Conservation (phyloP, 1,139 yeast species). For the Trichomonascaceae sp. region DNA sequence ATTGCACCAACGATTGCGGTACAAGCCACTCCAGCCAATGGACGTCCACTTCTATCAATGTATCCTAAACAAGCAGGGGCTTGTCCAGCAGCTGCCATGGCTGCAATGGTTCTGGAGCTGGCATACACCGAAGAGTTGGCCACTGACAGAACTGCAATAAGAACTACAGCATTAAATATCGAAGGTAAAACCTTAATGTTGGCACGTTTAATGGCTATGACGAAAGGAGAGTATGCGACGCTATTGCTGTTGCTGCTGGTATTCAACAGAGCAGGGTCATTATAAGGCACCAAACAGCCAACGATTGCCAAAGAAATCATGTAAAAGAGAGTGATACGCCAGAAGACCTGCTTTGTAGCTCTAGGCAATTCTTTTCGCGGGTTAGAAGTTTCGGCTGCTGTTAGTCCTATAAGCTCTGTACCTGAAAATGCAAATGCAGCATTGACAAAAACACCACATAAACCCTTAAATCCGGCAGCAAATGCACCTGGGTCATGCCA, state of each 20-base stretch:
- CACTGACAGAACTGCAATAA: conserved; percentile 62
- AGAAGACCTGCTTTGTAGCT: conserved; percentile 67
- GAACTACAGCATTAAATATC: conserved; percentile 65
- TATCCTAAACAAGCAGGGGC: conserved; percentile 72
- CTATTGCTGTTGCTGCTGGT: conserved; percentile 44
- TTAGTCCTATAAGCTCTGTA: conserved; percentile 73
- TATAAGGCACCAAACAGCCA: conserved; percentile 60
- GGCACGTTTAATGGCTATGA: conserved; percentile 55
- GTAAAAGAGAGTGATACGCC: conserved; percentile 65
- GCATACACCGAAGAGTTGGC: conserved; percentile 76
- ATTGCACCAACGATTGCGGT: conserved; percentile 59
- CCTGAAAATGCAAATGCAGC: conserved; percentile 89
- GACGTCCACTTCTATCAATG: conserved; percentile 71
- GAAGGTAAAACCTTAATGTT: conserved; percentile 59
- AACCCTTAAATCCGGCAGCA: conserved; percentile 68
- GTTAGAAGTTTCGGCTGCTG: conserved; percentile 77
- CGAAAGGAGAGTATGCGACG: conserved; percentile 59
- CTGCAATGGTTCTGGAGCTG: conserved; percentile 74
- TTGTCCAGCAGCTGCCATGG: conserved; percentile 74
- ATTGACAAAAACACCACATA: conserved; percentile 72
- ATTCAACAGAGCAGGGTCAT: conserved; percentile 41
- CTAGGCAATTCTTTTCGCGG: conserved; percentile 64
- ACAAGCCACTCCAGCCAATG: conserved; percentile 56
- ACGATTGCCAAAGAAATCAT: conserved; percentile 52
- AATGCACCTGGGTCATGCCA: conserved; percentile 63